Evolutionary conservation across 257 asterid species (phyloP).

Genomic region (Solanum appendiculatum): DNA sequence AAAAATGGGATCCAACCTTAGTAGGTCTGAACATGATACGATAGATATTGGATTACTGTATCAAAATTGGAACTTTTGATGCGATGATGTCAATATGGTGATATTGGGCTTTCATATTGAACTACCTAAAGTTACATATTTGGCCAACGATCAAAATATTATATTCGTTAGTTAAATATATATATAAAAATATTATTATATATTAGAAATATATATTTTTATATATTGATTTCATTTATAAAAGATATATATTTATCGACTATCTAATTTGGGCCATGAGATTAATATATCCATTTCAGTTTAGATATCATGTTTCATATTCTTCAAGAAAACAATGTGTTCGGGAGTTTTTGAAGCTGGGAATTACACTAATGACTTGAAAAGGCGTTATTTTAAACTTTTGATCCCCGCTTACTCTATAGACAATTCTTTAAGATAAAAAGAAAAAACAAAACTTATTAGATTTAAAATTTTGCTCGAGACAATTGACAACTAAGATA

Average conservation of each 20-base stretch:
- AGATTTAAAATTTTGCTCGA: not conserved
- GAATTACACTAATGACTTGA: not conserved
- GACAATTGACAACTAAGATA: not conserved
- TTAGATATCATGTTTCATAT: not conserved
- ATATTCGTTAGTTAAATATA: no score
- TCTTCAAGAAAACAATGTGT: not conserved
- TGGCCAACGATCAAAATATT: no score
- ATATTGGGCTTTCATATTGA: no score
- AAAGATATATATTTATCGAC: no score
- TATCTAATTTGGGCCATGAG: not conserved
- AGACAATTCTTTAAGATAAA: not conserved
- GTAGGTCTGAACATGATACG: not conserved
- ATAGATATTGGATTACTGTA: no score
- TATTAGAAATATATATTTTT: no score
- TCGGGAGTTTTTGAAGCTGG: not conserved
- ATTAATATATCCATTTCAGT: not conserved
- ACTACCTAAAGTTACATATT: no score
- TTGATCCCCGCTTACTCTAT: not conserved
- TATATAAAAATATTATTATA: not conserved
- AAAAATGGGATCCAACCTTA: not conserved
- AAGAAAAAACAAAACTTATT: not conserved
- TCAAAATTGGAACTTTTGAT: no score
- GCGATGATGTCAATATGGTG: not conserved
- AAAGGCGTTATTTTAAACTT: not conserved
- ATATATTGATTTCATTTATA: no score